Percentiles rank a stretch among this genome's conserved stretches.
Conservation (phyloP, 306 rosid species). For the Cucurbita moschata region DNA sequence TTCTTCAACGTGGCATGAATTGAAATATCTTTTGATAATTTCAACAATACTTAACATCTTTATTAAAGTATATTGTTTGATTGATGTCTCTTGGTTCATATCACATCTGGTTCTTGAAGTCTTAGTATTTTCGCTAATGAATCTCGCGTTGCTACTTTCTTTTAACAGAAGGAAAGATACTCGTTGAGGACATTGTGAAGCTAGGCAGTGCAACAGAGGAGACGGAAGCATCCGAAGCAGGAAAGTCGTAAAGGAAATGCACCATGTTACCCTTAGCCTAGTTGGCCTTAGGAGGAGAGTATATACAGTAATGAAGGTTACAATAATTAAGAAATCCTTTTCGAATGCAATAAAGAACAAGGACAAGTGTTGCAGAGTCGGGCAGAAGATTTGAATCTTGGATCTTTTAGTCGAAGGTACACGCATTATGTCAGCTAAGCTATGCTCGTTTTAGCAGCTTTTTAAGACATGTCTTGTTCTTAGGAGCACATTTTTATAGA, state of each 20-base stretch:
- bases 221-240: background rate
- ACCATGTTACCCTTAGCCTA: background rate
- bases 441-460: too few species aligned
- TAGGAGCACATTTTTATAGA: too few species aligned
- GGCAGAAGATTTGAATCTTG: too few species aligned
- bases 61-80: too few species aligned
- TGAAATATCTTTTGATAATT: too few species aligned
- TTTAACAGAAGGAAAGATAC: conserved; percentile 74
- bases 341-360: background rate
- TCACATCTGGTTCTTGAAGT: background rate
- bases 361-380: too few species aligned
- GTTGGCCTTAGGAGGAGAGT: background rate
- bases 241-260: background rate
- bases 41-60: too few species aligned
- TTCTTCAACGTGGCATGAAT: too few species aligned
- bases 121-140: background rate
- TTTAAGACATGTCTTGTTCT: too few species aligned
- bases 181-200: conserved; percentile 83
- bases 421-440: too few species aligned
- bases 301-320: background rate
- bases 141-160: background rate
- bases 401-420: too few species aligned
- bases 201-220: conserved; percentile 44
- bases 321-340: background rate
- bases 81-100: too few species aligned